These are phyloP conservation scores for Nannochloropsis gaditana DNA, from an alignment of 108 stramenopile genomes.

Conservation along the genomic window DNA sequence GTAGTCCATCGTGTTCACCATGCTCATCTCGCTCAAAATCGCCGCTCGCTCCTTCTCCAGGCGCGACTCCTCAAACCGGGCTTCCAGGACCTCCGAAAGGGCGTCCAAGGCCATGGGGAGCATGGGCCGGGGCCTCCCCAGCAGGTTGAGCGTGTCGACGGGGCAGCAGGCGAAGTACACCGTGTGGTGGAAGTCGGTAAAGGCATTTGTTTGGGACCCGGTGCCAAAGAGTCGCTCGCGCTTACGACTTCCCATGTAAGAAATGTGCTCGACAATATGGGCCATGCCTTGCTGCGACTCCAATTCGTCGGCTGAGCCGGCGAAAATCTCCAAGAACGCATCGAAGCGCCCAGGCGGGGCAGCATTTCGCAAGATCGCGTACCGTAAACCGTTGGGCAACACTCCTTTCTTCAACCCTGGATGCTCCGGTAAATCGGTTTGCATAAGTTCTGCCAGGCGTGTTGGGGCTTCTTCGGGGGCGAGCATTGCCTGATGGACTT, in stretches of 20 bases:
- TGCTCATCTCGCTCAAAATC: conserved; percentile 88
- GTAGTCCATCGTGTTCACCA: conserved; percentile 87
- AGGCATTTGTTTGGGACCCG: conserved; percentile 89
- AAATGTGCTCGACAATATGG: conserved; percentile 94
- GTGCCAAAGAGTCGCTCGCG: conserved; percentile 90
- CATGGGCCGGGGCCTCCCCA: conserved; percentile 59
- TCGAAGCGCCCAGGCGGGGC: conserved; percentile 87
- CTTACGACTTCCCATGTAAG: conserved; percentile 95
- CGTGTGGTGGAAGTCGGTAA: conserved; percentile 98
- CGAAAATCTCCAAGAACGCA: conserved; percentile 74
- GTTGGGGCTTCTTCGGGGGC: background rate
- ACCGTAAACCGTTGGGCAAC: conserved; percentile 79
- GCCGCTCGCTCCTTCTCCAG: conserved; percentile 94
- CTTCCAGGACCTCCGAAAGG: conserved; percentile 87
- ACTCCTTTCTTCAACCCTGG: conserved; percentile 29
- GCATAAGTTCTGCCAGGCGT: background rate
- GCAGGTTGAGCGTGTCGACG: conserved; percentile 34
- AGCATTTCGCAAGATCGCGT: conserved; percentile 86
- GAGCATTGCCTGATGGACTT: conserved; percentile 15
- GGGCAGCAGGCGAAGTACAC: conserved; percentile 97
- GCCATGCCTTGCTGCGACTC: conserved; percentile 92
- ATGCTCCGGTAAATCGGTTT: background rate
- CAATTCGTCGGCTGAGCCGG: conserved; percentile 69
- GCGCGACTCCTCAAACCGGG: conserved; percentile 74
- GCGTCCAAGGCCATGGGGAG: conserved; percentile 93